phyloP scores from a whole-genome alignment of 768 basidiomycete species.

The Tulasnella sp. region DNA sequence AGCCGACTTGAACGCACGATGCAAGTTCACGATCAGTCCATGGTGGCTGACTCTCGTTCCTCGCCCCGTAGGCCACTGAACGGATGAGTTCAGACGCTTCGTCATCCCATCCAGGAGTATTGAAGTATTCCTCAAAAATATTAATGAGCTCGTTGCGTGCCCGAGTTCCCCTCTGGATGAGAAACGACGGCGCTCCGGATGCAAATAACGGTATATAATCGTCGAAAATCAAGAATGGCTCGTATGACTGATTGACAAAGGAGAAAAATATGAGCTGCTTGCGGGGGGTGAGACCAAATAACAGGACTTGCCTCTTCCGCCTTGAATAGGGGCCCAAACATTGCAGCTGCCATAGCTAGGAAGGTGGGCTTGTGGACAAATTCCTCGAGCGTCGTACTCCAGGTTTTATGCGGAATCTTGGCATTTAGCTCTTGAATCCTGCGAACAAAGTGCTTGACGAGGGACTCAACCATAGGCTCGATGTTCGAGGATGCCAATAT shows the following conservation, averaged over 20 bases:
- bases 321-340: neutral
- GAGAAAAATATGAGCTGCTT: too few relatives aligned
- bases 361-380: neutral
- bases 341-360: neutral
- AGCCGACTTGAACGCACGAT: neutral
- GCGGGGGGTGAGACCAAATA: too few relatives aligned
- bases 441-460: neutral
- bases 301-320: neutral
- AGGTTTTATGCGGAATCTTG: neutral
- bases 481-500: neutral
- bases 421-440: neutral
- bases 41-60: neutral
- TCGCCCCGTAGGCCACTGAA: neutral
- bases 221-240: conserved; percentile 14
- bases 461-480: neutral
- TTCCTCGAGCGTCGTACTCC: neutral
- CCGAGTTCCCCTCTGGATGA: neutral
- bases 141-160: neutral
- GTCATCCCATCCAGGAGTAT: neutral
- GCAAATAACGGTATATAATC: conserved; percentile 10
- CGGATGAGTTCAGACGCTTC: neutral
- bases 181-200: conserved; percentile 4
- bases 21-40: neutral
- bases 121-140: neutral
- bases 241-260: neutral